Percentiles rank a stretch among this genome's conserved stretches.
phyloP scores from a whole-genome alignment of 345 rosid species.

The Eucalyptus microcorys region DNA sequence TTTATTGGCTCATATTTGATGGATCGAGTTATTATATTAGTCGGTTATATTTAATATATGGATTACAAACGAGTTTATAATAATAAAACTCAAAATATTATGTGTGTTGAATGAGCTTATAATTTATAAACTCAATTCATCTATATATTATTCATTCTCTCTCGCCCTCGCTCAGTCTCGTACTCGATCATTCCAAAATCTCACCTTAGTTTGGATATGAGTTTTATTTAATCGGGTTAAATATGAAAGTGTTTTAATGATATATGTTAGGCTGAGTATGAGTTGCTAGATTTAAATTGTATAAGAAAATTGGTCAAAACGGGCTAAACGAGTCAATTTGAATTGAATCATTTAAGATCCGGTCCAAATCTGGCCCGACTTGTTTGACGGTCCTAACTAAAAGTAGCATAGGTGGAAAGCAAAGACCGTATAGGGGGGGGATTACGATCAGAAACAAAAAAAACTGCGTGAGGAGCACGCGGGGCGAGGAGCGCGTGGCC shows the following conservation, averaged over 20 bases:
- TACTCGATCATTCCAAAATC: accelerated
- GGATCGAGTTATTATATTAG: accelerated
- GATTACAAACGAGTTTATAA: neutral
- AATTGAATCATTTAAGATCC: accelerated
- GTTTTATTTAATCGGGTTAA: no score
- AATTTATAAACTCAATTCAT: no score
- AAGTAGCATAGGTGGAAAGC: no score
- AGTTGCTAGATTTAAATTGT: accelerated
- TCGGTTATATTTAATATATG: neutral
- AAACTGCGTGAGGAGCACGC: neutral
- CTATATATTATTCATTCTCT: no score
- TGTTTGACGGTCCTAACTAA: neutral
- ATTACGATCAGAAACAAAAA: neutral
- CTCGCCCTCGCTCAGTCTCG: accelerated
- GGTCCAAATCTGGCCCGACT: neutral
- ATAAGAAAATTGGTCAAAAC: accelerated
- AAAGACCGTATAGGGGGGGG: accelerated
- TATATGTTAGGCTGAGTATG: accelerated
- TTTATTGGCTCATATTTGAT: no score
- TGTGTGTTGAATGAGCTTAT: accelerated
- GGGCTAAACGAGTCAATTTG: accelerated
- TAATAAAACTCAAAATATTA: neutral
- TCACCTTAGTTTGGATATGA: neutral
- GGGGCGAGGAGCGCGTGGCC: neutral
- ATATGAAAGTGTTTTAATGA: no score